phyloP scores from a whole-genome alignment of 75 land plant genomes.

The Gnetum montanum region DNA sequence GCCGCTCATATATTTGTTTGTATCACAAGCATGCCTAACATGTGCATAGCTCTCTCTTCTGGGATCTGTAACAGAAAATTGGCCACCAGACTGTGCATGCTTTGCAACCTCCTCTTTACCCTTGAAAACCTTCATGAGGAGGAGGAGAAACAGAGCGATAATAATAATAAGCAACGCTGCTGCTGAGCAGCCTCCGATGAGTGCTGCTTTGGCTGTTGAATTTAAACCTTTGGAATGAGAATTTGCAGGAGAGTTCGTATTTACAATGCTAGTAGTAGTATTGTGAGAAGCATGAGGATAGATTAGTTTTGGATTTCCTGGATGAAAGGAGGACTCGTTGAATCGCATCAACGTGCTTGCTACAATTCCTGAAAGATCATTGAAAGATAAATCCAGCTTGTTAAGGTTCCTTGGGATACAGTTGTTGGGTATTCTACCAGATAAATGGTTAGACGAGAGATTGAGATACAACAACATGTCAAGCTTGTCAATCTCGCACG shows the following conservation, averaged over 20 bases:
- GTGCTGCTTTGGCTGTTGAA: constrained; percentile 29
- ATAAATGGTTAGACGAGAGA: constrained; percentile 61
- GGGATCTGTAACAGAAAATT: constrained; percentile 15
- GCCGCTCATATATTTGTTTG: constrained; percentile 10
- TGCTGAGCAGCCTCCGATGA: constrained; percentile 57
- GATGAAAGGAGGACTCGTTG: constrained; percentile 75
- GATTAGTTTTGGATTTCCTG: constrained; percentile 59
- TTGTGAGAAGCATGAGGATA: constrained; percentile 38
- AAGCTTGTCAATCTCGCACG: constrained; percentile 43
- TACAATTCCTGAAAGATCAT: constrained; percentile 74
- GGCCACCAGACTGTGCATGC: too few species aligned
- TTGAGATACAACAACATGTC: constrained; percentile 49
- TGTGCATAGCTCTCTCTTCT: not conserved
- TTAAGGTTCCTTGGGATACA: constrained; percentile 46
- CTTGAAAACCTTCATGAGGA: constrained; percentile 32
- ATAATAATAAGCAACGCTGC: constrained; percentile 43
- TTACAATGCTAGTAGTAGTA: constrained; percentile 8
- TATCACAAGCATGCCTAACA: too few species aligned
- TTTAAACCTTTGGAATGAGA: constrained; percentile 15
- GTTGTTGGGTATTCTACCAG: constrained; percentile 65
- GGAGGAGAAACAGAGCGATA: constrained; percentile 39
- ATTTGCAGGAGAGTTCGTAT: constrained; percentile 7
- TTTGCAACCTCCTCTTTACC: constrained; percentile 13
- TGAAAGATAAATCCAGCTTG: constrained; percentile 58
- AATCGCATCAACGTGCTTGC: constrained; percentile 65